Evolutionary conservation across 129 eudicot species (phyloP).

Genomic region (Kitagawia praeruptora): DNA sequence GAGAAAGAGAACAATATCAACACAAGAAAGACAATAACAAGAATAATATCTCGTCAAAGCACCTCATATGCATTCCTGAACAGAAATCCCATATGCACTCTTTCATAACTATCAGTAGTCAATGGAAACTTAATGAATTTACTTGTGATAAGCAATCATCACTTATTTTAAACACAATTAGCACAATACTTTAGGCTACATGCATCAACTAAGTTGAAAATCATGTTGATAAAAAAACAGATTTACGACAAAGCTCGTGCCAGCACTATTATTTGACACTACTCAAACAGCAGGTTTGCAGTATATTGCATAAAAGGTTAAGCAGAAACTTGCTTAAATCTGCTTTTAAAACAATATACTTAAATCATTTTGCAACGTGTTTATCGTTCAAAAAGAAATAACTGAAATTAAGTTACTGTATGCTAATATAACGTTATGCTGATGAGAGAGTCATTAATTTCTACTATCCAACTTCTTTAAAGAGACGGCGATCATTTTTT

Average conservation of each 20-base stretch:
- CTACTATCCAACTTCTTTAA: no score
- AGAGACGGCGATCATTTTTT: neutral
- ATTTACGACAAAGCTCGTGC: neutral
- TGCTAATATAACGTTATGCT: neutral
- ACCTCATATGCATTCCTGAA: neutral
- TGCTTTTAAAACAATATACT: neutral
- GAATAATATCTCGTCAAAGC: neutral
- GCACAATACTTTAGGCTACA: neutral
- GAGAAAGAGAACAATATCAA: neutral
- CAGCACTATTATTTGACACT: neutral
- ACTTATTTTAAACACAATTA: no score
- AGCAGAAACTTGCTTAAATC: neutral
- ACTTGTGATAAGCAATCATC: no score
- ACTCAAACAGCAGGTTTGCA: neutral
- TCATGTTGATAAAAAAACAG: neutral
- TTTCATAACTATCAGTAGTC: no score
- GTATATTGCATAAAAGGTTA: neutral
- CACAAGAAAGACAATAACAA: neutral
- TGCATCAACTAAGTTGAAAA: neutral
- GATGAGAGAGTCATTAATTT: neutral
- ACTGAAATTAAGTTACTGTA: neutral
- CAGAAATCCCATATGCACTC: neutral
- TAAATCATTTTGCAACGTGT: neutral
- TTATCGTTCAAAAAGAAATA: no score
- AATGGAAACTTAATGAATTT: no score